Evolutionary conservation across 2,329 filamentous ascomycete species (phyloP), one percentile per base, ranked within the genome.

Genomic region (Colletotrichum scovillei): DNA sequence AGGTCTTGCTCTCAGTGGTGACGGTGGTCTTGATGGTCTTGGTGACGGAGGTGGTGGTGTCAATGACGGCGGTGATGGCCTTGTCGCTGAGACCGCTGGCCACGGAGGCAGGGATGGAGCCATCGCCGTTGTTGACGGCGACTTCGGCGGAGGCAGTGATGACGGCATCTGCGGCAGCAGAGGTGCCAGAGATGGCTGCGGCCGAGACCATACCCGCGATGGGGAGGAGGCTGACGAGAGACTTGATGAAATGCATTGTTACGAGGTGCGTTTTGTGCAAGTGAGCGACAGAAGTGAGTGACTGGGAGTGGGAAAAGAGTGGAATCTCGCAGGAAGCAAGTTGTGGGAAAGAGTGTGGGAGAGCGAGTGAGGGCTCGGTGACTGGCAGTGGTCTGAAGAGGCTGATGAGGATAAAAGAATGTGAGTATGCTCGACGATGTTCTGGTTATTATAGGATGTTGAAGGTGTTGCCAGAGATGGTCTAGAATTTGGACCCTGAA

Each of bases 11-110:
- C 62, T 64, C 62, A 1, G 62, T 64, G 22, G 62, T 24, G n/a
- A 64, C 62, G n/a, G 62, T 64, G 5, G 62, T 64, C 22, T 53
- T 64, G 46, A 64, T 9, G 6, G 62, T 64, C 46, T 64, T 64
- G 4, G 62, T 64, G 9, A 64, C 62, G 2, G 22, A 28, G 16
- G 64, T 64, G n/a, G 65, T 76, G 72, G 22, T 78, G 81, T 4
- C 82, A 79, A 3, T 55, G 30, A 53, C 22, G 12, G 62, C 62
- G n/a, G 62, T 64, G 22, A 55, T 26, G 14, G 53, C 59, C 11
- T 28, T 35, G 11, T 63, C 49, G 38, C 49, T 24, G 26, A 63
- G 59, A n/a, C 26, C 60, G 46, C 60, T 53, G 14, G 60, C 19
- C 11, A 63, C 60, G 19, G 60, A 52, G 6, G 60, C 46, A 3